These are phyloP conservation scores for Alternaria alternata DNA, from an alignment of 2,329 filamentous ascomycete genomes.

Conservation along the genomic window DNA sequence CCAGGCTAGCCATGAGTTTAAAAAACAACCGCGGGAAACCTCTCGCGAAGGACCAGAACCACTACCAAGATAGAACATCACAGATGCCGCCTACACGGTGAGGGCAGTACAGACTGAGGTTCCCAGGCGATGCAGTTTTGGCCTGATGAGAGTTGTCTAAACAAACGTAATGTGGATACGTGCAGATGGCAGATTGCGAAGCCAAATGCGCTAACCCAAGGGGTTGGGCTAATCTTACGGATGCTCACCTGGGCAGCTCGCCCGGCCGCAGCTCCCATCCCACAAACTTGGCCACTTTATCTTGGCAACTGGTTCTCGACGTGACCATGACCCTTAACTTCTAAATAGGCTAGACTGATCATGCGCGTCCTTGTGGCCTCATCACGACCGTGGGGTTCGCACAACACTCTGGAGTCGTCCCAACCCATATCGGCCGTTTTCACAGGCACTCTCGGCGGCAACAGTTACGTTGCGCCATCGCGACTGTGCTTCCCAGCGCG, in stretches of 20 bases:
- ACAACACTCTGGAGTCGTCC: constrained; percentile 9
- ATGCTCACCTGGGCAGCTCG: neutral
- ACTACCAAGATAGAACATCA: neutral
- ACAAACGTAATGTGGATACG: neutral
- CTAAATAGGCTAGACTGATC: constrained; percentile 3
- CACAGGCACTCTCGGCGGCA: constrained; percentile 2
- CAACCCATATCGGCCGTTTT: constrained; percentile 7
- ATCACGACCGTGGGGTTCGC: constrained; percentile 4
- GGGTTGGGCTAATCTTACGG: neutral
- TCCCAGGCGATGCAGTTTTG: neutral
- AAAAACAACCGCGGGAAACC: neutral
- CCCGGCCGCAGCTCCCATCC: neutral
- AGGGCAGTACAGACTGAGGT: neutral
- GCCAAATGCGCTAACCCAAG: constrained; percentile 3
- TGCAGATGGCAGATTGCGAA: neutral
- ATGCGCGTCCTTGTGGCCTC: constrained; percentile 6
- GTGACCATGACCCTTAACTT: neutral
- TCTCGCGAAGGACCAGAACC: neutral
- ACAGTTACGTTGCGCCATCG: constrained; percentile 11
- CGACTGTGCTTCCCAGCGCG: constrained; percentile 1
- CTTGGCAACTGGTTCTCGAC: constrained; percentile 7
- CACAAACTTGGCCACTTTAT: constrained; percentile 4
- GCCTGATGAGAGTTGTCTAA: neutral
- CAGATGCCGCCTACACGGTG: neutral
- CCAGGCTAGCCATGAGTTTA: too few relatives aligned